phyloP scores from a whole-genome alignment of 768 basidiomycete species.

The Mycena indigotica region DNA sequence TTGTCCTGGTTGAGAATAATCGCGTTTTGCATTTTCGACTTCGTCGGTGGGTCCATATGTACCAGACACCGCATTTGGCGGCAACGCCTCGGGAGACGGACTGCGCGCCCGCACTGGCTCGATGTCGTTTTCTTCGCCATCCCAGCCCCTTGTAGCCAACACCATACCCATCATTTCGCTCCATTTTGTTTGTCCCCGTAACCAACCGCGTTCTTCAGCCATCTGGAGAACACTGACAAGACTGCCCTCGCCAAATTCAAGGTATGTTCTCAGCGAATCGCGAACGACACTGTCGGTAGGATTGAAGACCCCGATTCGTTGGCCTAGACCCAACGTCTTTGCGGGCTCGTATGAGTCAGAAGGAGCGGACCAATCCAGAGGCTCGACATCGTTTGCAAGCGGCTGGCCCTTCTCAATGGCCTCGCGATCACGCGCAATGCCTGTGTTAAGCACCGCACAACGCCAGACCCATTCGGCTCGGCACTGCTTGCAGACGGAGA shows the following conservation, averaged over 20 bases:
- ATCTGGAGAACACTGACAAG: constrained; percentile 61
- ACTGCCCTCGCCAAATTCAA: constrained; percentile 72
- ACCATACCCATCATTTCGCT: constrained; percentile 69
- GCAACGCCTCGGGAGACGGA: not conserved
- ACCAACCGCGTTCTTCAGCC: constrained; percentile 73
- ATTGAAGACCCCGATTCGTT: constrained; percentile 32
- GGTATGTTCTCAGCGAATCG: constrained; percentile 67
- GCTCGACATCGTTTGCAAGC: constrained; percentile 50
- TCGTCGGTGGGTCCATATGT: too few relatives aligned
- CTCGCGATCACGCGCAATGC: constrained; percentile 52
- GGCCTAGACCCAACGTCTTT: constrained; percentile 42
- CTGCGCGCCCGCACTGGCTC: constrained; percentile 14
- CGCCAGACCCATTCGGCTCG: constrained; percentile 68
- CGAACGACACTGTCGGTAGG: constrained; percentile 52
- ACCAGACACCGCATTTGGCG: too few relatives aligned
- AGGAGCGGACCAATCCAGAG: constrained; percentile 34
- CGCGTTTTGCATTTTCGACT: too few relatives aligned
- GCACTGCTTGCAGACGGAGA: constrained; percentile 67
- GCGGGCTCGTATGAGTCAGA: constrained; percentile 33
- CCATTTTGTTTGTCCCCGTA: constrained; percentile 64
- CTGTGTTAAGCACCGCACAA: constrained; percentile 37
- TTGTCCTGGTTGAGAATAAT: not conserved
- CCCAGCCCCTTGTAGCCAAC: constrained; percentile 57
- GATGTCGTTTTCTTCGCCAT: constrained; percentile 26
- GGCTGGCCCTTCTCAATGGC: constrained; percentile 50